Evolutionary conservation across 192 early-diverging fungal genomes (phyloP).

Genomic region (Coemansia reversa): DNA sequence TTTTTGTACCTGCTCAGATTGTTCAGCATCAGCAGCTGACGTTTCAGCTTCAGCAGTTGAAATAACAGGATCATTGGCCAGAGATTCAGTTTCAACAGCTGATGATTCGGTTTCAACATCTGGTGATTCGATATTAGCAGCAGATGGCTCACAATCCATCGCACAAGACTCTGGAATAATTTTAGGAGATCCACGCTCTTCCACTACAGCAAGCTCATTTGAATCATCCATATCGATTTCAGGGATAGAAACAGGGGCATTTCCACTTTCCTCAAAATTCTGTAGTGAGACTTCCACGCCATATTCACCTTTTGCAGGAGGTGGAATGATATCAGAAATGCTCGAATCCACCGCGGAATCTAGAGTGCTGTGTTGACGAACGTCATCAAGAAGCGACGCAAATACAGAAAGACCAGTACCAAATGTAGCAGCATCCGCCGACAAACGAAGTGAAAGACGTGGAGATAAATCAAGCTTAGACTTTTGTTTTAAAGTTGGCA

Average conservation of each 20-base stretch:
- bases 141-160: background rate
- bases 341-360: conserved; percentile 1
- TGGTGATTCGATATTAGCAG: background rate
- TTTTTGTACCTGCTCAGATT: background rate
- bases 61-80: background rate
- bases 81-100: background rate
- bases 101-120: too few relatives aligned
- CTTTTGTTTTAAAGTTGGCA: background rate
- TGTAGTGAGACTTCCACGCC: background rate
- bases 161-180: background rate
- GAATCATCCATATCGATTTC: background rate
- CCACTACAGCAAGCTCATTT: background rate
- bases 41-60: background rate
- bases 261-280: background rate
- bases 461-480: conserved; percentile 14
- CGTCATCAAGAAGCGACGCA: conserved; percentile 12
- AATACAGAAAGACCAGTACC: conserved; percentile 29
- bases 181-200: background rate
- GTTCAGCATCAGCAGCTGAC: background rate
- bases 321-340: background rate
- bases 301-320: background rate
- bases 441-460: conserved; percentile 37
- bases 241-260: background rate
- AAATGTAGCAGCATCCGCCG: conserved; percentile 35
- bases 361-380: background rate